Conservation (phyloP, 495 filamentous ascomycete species). For the Penicillium fimorum region DNA sequence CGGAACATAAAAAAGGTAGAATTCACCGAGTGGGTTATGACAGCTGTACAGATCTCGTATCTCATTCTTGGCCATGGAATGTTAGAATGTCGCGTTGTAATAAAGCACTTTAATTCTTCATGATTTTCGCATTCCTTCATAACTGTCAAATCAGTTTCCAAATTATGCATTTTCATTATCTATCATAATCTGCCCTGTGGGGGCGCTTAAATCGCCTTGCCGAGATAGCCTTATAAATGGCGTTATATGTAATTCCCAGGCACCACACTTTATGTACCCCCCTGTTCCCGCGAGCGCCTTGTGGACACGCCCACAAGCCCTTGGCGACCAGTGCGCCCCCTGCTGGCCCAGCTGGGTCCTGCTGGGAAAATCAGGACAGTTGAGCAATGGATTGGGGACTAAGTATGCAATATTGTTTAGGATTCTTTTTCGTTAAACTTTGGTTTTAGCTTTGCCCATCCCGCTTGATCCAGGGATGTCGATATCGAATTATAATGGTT, state of each 20-base stretch:
- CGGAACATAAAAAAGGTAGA: constrained; percentile 17
- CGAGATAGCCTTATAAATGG: background rate
- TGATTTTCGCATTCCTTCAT: background rate
- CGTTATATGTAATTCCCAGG: background rate
- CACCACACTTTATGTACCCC: background rate
- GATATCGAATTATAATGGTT: background rate
- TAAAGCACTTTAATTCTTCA: background rate
- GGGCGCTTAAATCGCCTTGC: background rate
- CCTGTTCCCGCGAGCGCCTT: background rate
- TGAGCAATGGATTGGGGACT: background rate
- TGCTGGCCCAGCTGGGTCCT: too few species aligned
- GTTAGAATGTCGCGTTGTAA: constrained; percentile 1
- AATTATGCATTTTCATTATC: background rate
- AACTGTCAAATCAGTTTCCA: background rate
- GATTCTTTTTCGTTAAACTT: background rate
- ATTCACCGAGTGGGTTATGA: constrained; percentile 19
- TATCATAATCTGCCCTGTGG: background rate
- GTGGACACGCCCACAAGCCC: constrained; percentile 5
- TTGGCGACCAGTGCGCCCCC: too few species aligned
- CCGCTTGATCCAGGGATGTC: background rate
- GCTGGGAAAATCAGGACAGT: constrained; percentile 8
- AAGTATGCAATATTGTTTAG: too few species aligned
- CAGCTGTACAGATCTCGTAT: constrained; percentile 4
- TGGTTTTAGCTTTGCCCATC: background rate
- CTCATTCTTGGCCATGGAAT: constrained; percentile 12